Percentiles rank a stretch among this genome's conserved stretches.
These are phyloP conservation scores for Suillus sp. DNA, from an alignment of 768 basidiomycete genomes.

Conservation along the genomic window DNA sequence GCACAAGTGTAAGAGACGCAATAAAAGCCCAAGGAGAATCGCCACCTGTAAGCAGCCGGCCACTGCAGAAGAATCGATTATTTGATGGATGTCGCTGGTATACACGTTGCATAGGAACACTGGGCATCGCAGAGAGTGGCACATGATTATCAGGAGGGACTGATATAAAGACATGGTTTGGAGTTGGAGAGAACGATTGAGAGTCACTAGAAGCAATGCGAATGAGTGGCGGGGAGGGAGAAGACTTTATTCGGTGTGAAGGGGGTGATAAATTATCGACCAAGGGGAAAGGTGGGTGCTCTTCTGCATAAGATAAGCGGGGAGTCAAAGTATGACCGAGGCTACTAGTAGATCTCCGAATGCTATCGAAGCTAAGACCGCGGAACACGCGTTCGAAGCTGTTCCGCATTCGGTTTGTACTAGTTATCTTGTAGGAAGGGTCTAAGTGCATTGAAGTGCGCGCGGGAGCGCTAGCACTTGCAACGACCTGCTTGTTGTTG, in stretches of 20 bases:
- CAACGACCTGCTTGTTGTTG: conserved; percentile 3
- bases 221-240: conserved; percentile 25
- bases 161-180: conserved; percentile 31
- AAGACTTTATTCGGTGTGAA: conserved; percentile 19
- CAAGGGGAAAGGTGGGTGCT: conserved; percentile 9
- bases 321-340: conserved; percentile 15
- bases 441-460: conserved; percentile 24
- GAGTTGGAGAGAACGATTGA: conserved; percentile 29
- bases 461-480: conserved; percentile 20
- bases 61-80: conserved; percentile 75
- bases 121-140: conserved; percentile 39
- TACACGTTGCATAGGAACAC: conserved; percentile 44
- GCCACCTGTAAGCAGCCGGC: conserved; percentile 79
- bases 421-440: conserved; percentile 14
- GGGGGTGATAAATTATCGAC: conserved; percentile 17
- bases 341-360: conserved; percentile 35
- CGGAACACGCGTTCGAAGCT: conserved; percentile 62
- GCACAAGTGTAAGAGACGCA: conserved; percentile 56
- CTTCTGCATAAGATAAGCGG: conserved; percentile 20
- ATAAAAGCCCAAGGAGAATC: conserved; percentile 86
- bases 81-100: conserved; percentile 70
- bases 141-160: conserved; percentile 33
- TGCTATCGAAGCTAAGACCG: conserved; percentile 55
- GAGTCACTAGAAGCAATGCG: conserved; percentile 28
- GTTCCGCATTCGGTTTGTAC: conserved; percentile 46